Conservation (phyloP, 306 rosid species). For the Malus asiatica region DNA sequence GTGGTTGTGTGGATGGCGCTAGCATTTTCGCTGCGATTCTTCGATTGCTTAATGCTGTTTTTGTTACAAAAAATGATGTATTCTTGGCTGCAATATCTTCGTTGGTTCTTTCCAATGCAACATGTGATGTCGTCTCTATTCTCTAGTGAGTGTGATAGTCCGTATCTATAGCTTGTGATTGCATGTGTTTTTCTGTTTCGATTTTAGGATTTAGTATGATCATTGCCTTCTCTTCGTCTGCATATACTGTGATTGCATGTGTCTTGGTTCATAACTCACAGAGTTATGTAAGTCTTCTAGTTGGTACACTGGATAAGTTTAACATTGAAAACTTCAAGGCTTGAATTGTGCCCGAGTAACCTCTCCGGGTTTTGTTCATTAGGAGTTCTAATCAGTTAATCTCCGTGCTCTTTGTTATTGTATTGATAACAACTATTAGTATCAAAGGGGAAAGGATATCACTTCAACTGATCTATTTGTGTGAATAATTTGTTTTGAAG, state of each 20-base stretch:
- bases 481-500: background rate
- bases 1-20: background rate
- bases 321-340: background rate
- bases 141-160: background rate
- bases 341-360: background rate
- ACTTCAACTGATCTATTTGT: background rate
- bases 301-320: constrained; percentile 6
- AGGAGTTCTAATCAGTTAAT: background rate
- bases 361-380: background rate
- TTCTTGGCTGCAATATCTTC: too few species aligned
- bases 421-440: background rate
- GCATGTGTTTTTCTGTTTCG: constrained; percentile 10
- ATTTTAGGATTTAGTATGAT: background rate
- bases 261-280: background rate
- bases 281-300: background rate
- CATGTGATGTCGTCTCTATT: constrained; percentile 10
- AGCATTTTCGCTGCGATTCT: background rate
- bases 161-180: background rate
- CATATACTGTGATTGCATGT: background rate
- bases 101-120: background rate
- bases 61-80: background rate
- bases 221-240: background rate
- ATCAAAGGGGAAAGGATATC: background rate
- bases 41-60: background rate
- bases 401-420: background rate